Evolutionary conservation across 1,139 yeast genomes (phyloP), one percentile per base, ranked within the genome.

Genomic region (Yamadazyma pseudoaaseri): DNA sequence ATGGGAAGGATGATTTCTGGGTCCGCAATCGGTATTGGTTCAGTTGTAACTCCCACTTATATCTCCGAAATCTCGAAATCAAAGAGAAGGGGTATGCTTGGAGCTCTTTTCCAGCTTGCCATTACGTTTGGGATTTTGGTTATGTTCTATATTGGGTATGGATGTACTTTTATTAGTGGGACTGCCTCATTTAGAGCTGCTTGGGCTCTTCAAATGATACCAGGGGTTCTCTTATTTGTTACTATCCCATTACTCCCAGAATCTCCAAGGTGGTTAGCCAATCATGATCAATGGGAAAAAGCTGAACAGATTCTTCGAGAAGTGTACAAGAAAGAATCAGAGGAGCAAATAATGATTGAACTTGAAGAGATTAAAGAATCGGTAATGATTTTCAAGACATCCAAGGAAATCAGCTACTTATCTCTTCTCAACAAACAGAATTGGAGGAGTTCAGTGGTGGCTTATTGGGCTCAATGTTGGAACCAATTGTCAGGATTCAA

Each of bases 1-100:
- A 49, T 67, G 27, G 87, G 89, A 13, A 73, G 94, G 50, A 54
- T 73, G 27, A 59, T 82, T 33, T 71, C 82, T 30, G 94, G 92
- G 36, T 40, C 79, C 30, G 81, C 84, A 34, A 70, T 81, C 41
- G 94, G 94, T 26, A 60, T 81, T 35, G 80, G 82, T 46, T 79
- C 89, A 2, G 72, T 87, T 8, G 75, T 79, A 41, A 73, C 83
- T 27, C 85, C 90, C 2, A 82, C 81, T 27, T 84, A 81, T 57
- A 73, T 82, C 36, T 70, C 85, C 10, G 94, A 84, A 52, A 65
- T 81, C 35, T 68, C 85, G 11, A 84, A 89, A 30, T 68, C 74
- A 43, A 62, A 66, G 35, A 73, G 75, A 44, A 79, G 85, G 58
- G 89, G 89, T 34, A 55, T 73, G 34, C 70, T 80, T 36, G 84